Base-by-base conservation (phyloP, 768 basidiomycete species). In the Trametes cubensis region DNA sequence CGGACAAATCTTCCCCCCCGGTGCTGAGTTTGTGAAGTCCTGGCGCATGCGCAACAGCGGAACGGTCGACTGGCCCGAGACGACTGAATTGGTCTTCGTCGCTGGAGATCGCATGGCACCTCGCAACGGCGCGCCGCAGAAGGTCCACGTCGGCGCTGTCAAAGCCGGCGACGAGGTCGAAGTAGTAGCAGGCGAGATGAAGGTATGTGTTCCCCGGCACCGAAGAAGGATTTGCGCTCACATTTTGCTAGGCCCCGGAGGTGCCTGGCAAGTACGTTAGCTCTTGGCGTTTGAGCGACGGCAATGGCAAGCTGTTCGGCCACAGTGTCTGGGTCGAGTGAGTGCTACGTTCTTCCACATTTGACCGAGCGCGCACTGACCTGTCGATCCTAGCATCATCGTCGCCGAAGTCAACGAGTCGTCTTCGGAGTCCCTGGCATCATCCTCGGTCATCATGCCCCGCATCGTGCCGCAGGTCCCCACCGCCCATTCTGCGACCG, bases 21-120 rank as follows among this genome's bases (percentile, higher is more conserved):
- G 92, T 34, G 90, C 90, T 0, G 90, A 90, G 71, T 95, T 94
- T 68, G 83, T 92, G 58, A 94, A 94, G 74, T 85, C 85, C 21
- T 95, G 92, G 92, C 78, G 80, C 58, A 81, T 94, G 78, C 63
- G 79, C 30, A 95, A 95, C 67, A 81, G 81, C 66, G 87, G 91
- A 17, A 69, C 67, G 15, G 57, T 72, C 6, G 80, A 85, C 20
- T 94, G 91, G 92, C 89, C 89, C 0, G 79, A 81, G 26, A 74
- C 76, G 14, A 92, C 92, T 0, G 80, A 85, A 67, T 73, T 94
- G 18, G 80, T 83, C 11, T 93, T 86, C 67, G 84, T 89, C 47
- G 89, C 85, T 10, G 92, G 92, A 18, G 84, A 86, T 41, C 74
- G 78, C n/a, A 77, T 92, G 45, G 70, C 77, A 10, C 72, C 81